Evolutionary conservation across 2,329 filamentous ascomycete genomes (phyloP).

Genomic region (Coniella vitis): DNA sequence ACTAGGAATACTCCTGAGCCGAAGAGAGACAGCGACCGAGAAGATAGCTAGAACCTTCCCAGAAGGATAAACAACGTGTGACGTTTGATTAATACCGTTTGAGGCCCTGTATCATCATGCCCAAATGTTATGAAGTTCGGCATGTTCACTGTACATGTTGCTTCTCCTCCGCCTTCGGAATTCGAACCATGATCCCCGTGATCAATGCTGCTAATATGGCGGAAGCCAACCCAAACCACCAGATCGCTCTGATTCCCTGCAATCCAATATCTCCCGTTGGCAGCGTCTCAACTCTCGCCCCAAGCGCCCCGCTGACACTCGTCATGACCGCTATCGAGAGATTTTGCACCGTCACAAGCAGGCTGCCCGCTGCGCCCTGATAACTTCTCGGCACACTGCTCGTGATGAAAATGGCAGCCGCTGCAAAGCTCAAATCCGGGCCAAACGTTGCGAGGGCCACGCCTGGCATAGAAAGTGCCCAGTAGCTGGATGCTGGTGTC

Average conservation of each 20-base stretch:
- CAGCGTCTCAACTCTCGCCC: slow-evolving; percentile 10
- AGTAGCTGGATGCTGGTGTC: slow-evolving; percentile 33
- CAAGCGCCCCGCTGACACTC: slow-evolving; percentile 27
- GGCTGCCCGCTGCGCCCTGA: slow-evolving; percentile 37
- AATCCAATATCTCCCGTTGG: neutral
- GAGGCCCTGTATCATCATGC: no score
- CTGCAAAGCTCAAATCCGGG: slow-evolving; percentile 39
- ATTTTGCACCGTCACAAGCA: slow-evolving; percentile 41
- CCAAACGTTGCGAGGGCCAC: slow-evolving; percentile 39
- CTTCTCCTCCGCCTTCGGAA: neutral
- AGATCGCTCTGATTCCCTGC: neutral
- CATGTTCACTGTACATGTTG: neutral
- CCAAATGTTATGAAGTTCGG: no score
- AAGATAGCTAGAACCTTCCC: no score
- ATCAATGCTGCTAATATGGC: neutral
- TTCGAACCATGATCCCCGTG: neutral
- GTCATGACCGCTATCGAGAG: slow-evolving; percentile 36
- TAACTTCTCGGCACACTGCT: slow-evolving; percentile 38
- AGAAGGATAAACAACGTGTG: no score
- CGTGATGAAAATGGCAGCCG: slow-evolving; percentile 42
- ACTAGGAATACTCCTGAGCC: no score
- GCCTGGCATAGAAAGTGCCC: slow-evolving; percentile 37
- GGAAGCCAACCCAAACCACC: neutral
- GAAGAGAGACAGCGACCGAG: no score
- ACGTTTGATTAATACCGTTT: no score